phyloP scores from a whole-genome alignment of 768 basidiomycete genomes.

The Termitomyces sp. region DNA sequence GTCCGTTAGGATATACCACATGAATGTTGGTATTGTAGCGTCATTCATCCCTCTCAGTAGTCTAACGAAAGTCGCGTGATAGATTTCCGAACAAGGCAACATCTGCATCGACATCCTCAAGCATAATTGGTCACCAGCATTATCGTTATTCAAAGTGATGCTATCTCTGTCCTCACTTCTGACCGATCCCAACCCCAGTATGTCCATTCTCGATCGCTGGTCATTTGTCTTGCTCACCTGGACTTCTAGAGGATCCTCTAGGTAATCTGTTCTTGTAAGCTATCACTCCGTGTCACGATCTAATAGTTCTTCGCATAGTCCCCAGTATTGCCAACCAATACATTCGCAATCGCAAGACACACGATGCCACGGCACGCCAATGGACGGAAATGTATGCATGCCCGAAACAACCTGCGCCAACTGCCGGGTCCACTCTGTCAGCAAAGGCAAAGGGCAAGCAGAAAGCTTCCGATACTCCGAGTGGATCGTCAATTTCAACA shows the following conservation, averaged over 20 bases:
- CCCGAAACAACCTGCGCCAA: conserved; percentile 16
- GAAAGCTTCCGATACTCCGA: conserved; percentile 15
- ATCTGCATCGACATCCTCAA: conserved; percentile 92
- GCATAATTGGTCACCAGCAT: conserved; percentile 89
- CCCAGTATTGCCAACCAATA: conserved; percentile 72
- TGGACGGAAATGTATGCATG: conserved; percentile 72
- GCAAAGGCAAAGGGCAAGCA: conserved; percentile 32
- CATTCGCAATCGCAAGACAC: conserved; percentile 54
- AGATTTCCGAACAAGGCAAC: conserved; percentile 70
- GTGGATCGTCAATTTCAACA: conserved; percentile 9
- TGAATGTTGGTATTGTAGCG: conserved; percentile 50
- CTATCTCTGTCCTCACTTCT: conserved; percentile 88
- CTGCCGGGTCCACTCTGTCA: conserved; percentile 5
- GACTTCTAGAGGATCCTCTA: conserved; percentile 59
- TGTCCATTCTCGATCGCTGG: conserved; percentile 22
- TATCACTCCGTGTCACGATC: background rate
- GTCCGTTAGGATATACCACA: conserved; percentile 69
- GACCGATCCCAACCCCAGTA: conserved; percentile 92
- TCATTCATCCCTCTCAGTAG: background rate
- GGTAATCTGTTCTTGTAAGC: conserved; percentile 32
- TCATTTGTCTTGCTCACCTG: background rate
- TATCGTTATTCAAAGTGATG: conserved; percentile 93
- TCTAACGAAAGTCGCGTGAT: background rate
- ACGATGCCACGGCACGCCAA: conserved; percentile 72
- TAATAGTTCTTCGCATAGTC: conserved; percentile 31